phyloP scores from a whole-genome alignment of 768 basidiomycete genomes.

The Royoungia palumana region DNA sequence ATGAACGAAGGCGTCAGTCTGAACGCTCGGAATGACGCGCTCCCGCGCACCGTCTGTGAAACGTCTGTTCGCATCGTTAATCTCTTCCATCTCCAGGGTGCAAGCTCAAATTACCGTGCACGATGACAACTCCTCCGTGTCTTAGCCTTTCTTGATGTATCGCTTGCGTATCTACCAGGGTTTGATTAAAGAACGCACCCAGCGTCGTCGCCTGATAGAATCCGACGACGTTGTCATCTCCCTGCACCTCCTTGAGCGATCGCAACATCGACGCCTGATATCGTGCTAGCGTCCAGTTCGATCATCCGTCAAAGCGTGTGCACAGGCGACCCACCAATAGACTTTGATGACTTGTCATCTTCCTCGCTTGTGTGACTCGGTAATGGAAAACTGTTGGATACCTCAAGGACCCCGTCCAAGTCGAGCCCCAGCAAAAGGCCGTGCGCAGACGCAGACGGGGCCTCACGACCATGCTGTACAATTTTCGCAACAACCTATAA shows the following conservation, averaged over 20 bases:
- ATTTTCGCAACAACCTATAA: conserved; percentile 88
- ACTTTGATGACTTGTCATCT: conserved; percentile 78
- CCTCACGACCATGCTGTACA: conserved; percentile 85
- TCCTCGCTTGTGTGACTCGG: conserved; percentile 72
- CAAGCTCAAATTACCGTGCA: conserved; percentile 60
- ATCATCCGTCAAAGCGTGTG: conserved; percentile 3
- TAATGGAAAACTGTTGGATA: conserved; percentile 87
- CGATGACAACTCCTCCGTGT: conserved; percentile 81
- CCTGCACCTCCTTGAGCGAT: conserved; percentile 85
- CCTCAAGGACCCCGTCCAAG: conserved; percentile 85
- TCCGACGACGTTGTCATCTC: conserved; percentile 88
- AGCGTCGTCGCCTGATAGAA: conserved; percentile 90
- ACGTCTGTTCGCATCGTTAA: conserved; percentile 50
- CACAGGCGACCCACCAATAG: conserved; percentile 51
- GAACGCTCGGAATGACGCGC: conserved; percentile 87
- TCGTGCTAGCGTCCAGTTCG: conserved; percentile 45
- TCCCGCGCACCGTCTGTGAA: conserved; percentile 75
- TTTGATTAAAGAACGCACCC: conserved; percentile 82
- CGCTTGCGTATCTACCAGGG: conserved; percentile 76
- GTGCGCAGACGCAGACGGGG: conserved; percentile 66
- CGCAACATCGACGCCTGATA: conserved; percentile 85
- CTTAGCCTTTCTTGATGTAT: conserved; percentile 82
- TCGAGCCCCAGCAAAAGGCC: conserved; percentile 90
- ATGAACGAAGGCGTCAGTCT: conserved; percentile 75
- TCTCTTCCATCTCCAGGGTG: not conserved